Conservation (phyloP, 1,284 basidiomycete genomes). For the Coriolopsis trogii region DNA sequence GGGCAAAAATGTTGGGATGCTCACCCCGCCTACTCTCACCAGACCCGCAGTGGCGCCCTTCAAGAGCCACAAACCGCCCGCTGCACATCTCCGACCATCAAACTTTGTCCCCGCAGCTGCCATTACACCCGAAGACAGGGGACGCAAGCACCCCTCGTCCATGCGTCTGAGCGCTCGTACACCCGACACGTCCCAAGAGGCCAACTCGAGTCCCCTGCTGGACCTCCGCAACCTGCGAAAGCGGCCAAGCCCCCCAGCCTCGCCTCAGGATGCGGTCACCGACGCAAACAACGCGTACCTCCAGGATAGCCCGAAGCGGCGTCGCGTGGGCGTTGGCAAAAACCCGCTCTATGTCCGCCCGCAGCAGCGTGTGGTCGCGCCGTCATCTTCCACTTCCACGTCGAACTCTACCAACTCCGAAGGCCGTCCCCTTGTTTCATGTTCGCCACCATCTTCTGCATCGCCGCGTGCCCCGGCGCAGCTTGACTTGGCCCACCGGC, state of each 20-base stretch:
- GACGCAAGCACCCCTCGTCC: background rate
- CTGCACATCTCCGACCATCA: background rate
- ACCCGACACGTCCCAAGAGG: background rate
- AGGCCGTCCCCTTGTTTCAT: too few relatives aligned
- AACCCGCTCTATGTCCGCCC: background rate
- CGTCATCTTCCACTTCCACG: too few relatives aligned
- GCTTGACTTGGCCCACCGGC: too few relatives aligned
- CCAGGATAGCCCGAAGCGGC: conserved; percentile 9
- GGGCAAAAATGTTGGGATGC: conserved; percentile 9
- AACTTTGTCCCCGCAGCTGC: background rate
- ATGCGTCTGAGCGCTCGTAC: background rate
- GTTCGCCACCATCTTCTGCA: too few relatives aligned
- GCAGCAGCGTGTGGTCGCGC: too few relatives aligned
- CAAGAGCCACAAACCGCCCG: background rate
- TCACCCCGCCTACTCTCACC: conserved; percentile 11
- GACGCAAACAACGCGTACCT: too few relatives aligned
- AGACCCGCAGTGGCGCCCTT: background rate
- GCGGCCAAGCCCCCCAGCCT: conserved; percentile 2
- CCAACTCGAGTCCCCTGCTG: conserved; percentile 4
- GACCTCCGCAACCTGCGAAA: conserved; percentile 15
- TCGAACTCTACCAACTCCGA: too few relatives aligned
- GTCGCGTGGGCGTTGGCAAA: background rate
- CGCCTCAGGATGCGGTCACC: background rate
- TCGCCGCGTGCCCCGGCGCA: too few relatives aligned
- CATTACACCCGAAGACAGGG: background rate